These are phyloP conservation scores for Coniochaeta hoffmannii DNA, from an alignment of 2,329 filamentous ascomycete genomes.

Conservation along the genomic window DNA sequence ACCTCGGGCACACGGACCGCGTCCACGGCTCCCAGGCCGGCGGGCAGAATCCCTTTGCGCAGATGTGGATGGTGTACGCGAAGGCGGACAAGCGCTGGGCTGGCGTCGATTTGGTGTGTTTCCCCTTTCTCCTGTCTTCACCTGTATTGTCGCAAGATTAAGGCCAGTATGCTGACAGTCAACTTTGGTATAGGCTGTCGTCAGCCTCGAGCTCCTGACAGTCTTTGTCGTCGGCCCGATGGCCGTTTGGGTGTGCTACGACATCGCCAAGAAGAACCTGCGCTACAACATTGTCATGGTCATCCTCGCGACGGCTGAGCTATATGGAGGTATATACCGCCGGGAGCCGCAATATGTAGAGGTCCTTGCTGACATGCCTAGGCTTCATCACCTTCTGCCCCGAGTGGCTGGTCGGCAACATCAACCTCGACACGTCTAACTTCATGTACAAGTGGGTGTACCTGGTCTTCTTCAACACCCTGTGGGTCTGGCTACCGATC, in stretches of 20 bases:
- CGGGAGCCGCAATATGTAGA: background rate
- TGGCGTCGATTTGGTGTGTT: conserved; percentile 48
- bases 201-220: conserved; percentile 59
- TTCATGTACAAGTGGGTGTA: conserved; percentile 64
- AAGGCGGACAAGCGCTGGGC: conserved; percentile 57
- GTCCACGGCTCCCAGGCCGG: conserved; percentile 52
- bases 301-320: conserved; percentile 56
- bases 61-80: conserved; percentile 64
- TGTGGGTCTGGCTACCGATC: conserved; percentile 58
- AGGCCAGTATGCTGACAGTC: conserved; percentile 4
- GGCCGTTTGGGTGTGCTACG: conserved; percentile 52
- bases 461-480: conserved; percentile 60
- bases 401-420: conserved; percentile 57
- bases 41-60: conserved; percentile 45
- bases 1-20: conserved; percentile 37
- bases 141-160: too few relatives aligned
- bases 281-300: conserved; percentile 56
- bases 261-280: conserved; percentile 47
- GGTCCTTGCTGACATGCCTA: conserved; percentile 16
- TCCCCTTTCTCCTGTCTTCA: background rate
- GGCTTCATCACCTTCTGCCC: conserved; percentile 67
- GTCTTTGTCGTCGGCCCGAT: conserved; percentile 55
- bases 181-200: conserved; percentile 35
- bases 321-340: conserved; percentile 49
- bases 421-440: conserved; percentile 57